Percentiles rank a stretch among this genome's conserved stretches.
Evolutionary conservation across 345 rosid genomes (phyloP).

Genomic region (Lepidium sativum): DNA sequence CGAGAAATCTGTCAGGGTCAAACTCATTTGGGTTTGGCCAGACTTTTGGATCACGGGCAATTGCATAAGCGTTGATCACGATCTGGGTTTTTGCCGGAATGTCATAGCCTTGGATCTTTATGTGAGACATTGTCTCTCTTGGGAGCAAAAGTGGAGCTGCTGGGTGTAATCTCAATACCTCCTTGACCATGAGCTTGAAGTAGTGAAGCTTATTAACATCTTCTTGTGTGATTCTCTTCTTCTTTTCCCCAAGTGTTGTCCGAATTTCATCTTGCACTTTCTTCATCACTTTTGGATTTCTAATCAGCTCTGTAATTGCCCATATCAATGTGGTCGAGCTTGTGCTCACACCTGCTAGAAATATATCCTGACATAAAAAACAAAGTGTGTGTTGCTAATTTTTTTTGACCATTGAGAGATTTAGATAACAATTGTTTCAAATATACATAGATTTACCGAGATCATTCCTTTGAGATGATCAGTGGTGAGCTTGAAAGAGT

Average conservation of each 20-base stretch:
- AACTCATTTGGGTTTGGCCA: slow-evolving; percentile 3
- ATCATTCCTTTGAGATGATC: slow-evolving; percentile 26
- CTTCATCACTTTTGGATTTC: too few relatives aligned
- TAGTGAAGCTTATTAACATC: slow-evolving; percentile 6
- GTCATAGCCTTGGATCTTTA: slow-evolving; percentile 11
- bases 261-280: too few relatives aligned
- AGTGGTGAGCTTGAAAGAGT: slow-evolving; percentile 9
- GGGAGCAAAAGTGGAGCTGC: slow-evolving; percentile 9
- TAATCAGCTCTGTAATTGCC: too few relatives aligned
- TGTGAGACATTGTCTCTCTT: slow-evolving; percentile 3
- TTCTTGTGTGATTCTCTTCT: background rate
- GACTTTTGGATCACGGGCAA: too few relatives aligned
- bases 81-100: too few relatives aligned
- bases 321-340: background rate
- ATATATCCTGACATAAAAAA: background rate
- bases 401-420: background rate
- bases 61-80: too few relatives aligned
- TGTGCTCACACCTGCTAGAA: background rate
- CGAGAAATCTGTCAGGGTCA: slow-evolving; percentile 11
- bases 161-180: slow-evolving; percentile 15
- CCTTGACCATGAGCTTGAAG: slow-evolving; percentile 11
- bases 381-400: too few relatives aligned
- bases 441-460: background rate
- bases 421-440: too few relatives aligned
- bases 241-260: background rate